Evolutionary conservation across 2,329 filamentous ascomycete species (phyloP), one percentile per base, ranked within the genome.

Genomic region (Fusarium setosum): DNA sequence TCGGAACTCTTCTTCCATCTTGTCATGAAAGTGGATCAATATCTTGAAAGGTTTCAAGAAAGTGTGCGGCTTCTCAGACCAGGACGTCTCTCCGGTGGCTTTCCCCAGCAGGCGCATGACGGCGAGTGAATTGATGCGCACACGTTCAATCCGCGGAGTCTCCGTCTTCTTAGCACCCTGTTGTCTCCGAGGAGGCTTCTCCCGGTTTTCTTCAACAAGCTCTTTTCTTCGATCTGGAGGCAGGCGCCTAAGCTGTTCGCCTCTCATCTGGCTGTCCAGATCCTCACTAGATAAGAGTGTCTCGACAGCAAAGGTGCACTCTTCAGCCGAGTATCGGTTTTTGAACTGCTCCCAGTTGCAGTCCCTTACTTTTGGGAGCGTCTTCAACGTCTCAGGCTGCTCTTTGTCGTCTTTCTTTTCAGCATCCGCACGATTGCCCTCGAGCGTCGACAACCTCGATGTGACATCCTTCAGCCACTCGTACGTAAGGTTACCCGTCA

Each of bases 281-380:
- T 53, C 50, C 11, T 44, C 18, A 5, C 50, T 23, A 6, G 38
- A 6, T 5, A 53, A 24, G 6, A 53, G 38, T 9, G 29, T 20
- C 15, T 53, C 50, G 15, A 53, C 21, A 3, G 50, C 50, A 34
- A 12, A 53, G 3, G n/a, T 34, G 18, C 20, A 24, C 3, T 53
- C 50, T 3, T 53, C 50, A 4, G 6, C 10, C 2, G 50, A 26
- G 8, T 15, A 53, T 8, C 50, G 50, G 7, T 53, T 53, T 13
- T 53, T 53, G 38, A 53, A 53, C 12, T 44, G 17, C 17, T 53
- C 50, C 37, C 37, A 53, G 17, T 53, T 34, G 38, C 49, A 52
- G 3, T 52, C 24, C n/a, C 49, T 23, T 3, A 52, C 26, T 7
- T 52, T 40, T 8, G 48, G 34, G 23, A 40, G 23, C n/a, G 48